Evolutionary conservation across 805 yeast species (phyloP).

Genomic region (Lipomyces sp.): DNA sequence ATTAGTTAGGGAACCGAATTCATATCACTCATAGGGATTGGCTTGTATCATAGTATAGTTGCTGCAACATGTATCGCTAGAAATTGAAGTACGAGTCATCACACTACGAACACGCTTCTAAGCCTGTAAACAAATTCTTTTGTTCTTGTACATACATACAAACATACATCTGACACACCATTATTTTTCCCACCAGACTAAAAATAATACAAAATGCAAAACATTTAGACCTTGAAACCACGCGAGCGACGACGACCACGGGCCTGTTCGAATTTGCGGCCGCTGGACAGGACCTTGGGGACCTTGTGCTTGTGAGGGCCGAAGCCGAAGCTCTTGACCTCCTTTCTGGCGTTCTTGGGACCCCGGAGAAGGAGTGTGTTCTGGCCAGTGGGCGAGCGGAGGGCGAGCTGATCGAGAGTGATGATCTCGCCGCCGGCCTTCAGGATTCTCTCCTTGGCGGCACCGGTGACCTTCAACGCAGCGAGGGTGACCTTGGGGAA

Average conservation of each 20-base stretch:
- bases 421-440: conserved; percentile 99
- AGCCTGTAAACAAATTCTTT: too few species aligned
- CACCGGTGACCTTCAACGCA: conserved; percentile 98
- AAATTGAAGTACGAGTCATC: too few species aligned
- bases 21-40: too few species aligned
- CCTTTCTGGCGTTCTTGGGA: conserved; percentile 98
- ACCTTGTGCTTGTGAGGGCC: conserved; percentile 99
- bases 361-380: conserved; percentile 98
- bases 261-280: conserved; percentile 99
- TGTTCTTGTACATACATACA: not conserved
- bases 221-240: conserved; percentile 97
- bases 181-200: conserved; percentile 2
- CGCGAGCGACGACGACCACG: conserved; percentile 99
- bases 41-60: too few species aligned
- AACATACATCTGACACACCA: not conserved
- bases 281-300: conserved; percentile 94
- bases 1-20: too few species aligned
- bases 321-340: conserved; percentile 99
- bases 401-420: conserved; percentile 98
- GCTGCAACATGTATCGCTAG: too few species aligned
- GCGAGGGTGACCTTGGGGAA: conserved; percentile 98
- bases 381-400: conserved; percentile 99
- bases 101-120: too few species aligned
- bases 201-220: conserved; percentile 7
- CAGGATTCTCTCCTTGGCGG: conserved; percentile 95